Base-by-base conservation (phyloP, 768 basidiomycete species). In the Tulasnella sp. region DNA sequence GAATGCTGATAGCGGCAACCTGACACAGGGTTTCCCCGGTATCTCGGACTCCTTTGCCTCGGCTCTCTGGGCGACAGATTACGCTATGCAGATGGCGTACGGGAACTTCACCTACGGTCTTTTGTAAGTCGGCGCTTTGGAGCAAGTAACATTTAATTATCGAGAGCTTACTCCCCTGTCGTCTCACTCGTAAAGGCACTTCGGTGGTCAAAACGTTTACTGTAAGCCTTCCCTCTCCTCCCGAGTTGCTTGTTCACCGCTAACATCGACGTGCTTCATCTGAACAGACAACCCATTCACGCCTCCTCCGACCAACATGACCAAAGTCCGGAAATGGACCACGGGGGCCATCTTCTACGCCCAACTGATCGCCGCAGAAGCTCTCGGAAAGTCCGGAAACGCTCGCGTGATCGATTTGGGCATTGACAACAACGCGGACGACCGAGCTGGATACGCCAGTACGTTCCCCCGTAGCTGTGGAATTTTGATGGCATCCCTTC, bases 21-120 rank as follows among this genome's bases (percentile, higher is more conserved):
- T 9, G 16, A 29, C 65, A 12, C 26, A 64, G 62, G 86, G 86
- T 19, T 85, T 86, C 76, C 78, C 82, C 86, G n/a, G n/a, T n/a
- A n/a, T n/a, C n/a, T n/a, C n/a, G n/a, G n/a, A n/a, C n/a, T n/a
- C n/a, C n/a, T n/a, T 86, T 71, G 84, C 82, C 3, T 82, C 83
- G 1, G 81, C 84, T 22, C 78, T 86, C 35, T 87, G 86, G 86
- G 84, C 77, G 39, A 75, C 83, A 12, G 36, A 17, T 41, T 39
- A 26, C 9, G 36, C 6, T 63, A n/a, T n/a, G n/a, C n/a, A n/a
- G n/a, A n/a, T n/a, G n/a, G n/a, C n/a, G n/a, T n/a, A n/a, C n/a
- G n/a, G n/a, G n/a, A n/a, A n/a, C n/a, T n/a, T n/a, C n/a, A n/a
- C n/a, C n/a, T n/a, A n/a, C n/a, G n/a, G n/a, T 71, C 6, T 26